Percentiles rank a stretch among this genome's conserved stretches.
These are phyloP conservation scores for Yamadazyma kanchanaburiensis DNA, from an alignment of 1,139 yeast species.

Conservation along the genomic window DNA sequence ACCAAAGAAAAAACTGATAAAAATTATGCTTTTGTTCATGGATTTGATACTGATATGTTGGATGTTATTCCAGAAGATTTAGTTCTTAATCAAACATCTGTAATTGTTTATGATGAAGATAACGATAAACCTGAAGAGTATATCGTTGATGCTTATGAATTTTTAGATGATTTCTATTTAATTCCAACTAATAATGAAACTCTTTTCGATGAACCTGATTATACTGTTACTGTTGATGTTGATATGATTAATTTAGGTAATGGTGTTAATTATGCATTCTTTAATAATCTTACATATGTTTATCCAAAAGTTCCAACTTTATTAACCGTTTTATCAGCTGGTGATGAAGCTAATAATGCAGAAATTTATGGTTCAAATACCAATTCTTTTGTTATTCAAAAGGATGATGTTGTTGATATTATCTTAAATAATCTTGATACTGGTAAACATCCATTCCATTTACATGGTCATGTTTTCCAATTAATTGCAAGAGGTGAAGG, in stretches of 20 bases:
- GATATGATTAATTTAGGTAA: slow-evolving; percentile 67
- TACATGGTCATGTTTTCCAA: slow-evolving; percentile 86
- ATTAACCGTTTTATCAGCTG: slow-evolving; percentile 52
- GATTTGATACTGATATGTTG: slow-evolving; percentile 63
- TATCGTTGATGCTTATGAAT: slow-evolving; percentile 20
- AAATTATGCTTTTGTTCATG: slow-evolving; percentile 62
- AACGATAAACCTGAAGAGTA: slow-evolving; percentile 24
- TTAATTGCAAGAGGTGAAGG: slow-evolving; percentile 58
- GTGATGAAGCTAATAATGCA: slow-evolving; percentile 42
- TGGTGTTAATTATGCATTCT: slow-evolving; percentile 74
- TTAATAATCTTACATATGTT: slow-evolving; percentile 62
- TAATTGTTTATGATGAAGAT: slow-evolving; percentile 44
- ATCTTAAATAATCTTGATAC: slow-evolving; percentile 74
- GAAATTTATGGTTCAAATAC: slow-evolving; percentile 67
- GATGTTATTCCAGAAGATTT: slow-evolving; percentile 58
- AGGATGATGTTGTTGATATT: slow-evolving; percentile 65
- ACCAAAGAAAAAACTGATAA: slow-evolving; percentile 45
- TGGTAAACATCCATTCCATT: slow-evolving; percentile 90
- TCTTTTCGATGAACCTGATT: slow-evolving; percentile 57
- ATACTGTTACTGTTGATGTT: slow-evolving; percentile 54
- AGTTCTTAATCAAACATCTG: slow-evolving; percentile 51
- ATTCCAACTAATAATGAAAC: slow-evolving; percentile 39
- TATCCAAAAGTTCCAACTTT: slow-evolving; percentile 68
- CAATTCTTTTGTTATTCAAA: slow-evolving; percentile 56
- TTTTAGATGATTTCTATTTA: slow-evolving; percentile 57